These are phyloP conservation scores for Cryptococcus wingfieldii DNA, from an alignment of 1,284 basidiomycete genomes.

Conservation along the genomic window DNA sequence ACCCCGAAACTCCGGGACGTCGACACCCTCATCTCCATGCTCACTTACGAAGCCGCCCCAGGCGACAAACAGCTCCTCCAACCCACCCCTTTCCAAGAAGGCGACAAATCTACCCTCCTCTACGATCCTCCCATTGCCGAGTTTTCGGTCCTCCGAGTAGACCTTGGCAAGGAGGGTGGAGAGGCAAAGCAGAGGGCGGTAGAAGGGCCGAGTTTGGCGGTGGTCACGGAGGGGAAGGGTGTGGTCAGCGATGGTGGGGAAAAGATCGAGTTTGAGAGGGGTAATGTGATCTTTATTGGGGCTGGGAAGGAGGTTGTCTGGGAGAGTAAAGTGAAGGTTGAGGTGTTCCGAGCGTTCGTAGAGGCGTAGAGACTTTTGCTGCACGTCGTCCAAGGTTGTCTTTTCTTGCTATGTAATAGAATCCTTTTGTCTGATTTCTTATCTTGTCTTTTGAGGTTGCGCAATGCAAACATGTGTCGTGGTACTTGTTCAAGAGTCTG, in stretches of 20 bases:
- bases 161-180: slow-evolving; percentile 50
- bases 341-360: slow-evolving; percentile 74
- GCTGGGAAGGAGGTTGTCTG: slow-evolving; percentile 62
- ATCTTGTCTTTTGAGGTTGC: no score
- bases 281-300: slow-evolving; percentile 81
- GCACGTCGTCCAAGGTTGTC: no score
- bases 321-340: slow-evolving; percentile 50
- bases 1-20: slow-evolving; percentile 96
- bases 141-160: slow-evolving; percentile 75
- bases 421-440: no score
- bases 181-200: slow-evolving; percentile 55
- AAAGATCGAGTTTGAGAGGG: slow-evolving; percentile 57
- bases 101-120: slow-evolving; percentile 46
- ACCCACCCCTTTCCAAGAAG: slow-evolving; percentile 55
- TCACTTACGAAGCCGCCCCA: slow-evolving; percentile 76
- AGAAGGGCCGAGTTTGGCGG: slow-evolving; percentile 77
- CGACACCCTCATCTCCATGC: slow-evolving; percentile 76
- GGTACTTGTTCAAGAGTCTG: no score
- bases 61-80: slow-evolving; percentile 66
- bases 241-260: slow-evolving; percentile 39
- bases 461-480: no score
- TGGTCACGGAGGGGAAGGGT: slow-evolving; percentile 71
- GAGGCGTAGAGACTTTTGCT: slow-evolving; percentile 34
- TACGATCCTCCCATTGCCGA: slow-evolving; percentile 95
- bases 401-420: no score